Percentiles rank a stretch among this genome's conserved stretches.
phyloP scores from a whole-genome alignment of 352 stramenopile genomes.

The Sclerospora graminicola region DNA sequence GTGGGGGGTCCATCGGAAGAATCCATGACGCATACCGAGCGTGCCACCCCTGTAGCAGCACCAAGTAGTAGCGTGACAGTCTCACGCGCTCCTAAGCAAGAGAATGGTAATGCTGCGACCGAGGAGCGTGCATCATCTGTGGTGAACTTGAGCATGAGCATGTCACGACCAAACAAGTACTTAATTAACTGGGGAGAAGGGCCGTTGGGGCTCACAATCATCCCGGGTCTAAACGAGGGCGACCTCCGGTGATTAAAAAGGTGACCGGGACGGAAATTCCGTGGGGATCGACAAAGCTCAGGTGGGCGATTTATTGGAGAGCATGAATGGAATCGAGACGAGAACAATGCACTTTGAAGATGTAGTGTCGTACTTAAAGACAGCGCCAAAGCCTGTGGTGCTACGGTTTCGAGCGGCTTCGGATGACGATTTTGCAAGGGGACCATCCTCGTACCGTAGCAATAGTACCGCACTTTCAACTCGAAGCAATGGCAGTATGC shows the following conservation, averaged over 20 bases:
- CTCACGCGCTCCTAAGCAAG: conserved; percentile 15
- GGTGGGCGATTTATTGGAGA: conserved; percentile 71
- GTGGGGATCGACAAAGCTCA: conserved; percentile 74
- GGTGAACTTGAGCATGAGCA: conserved; percentile 37
- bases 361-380: conserved; percentile 76
- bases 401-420: conserved; percentile 49
- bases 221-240: conserved; percentile 63
- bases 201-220: conserved; percentile 76
- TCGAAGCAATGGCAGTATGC: conserved; percentile 14
- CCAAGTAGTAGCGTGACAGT: conserved; percentile 16
- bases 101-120: conserved; percentile 4
- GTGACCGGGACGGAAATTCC: conserved; percentile 77
- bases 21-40: conserved; percentile 9
- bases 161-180: conserved; percentile 60
- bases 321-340: conserved; percentile 68
- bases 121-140: conserved; percentile 20
- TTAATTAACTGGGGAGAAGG: conserved; percentile 73
- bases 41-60: conserved; percentile 3
- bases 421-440: conserved; percentile 22
- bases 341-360: conserved; percentile 70
- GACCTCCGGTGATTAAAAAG: conserved; percentile 83
- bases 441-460: conserved; percentile 20
- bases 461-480: conserved; percentile 23
- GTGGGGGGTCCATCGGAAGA: conserved; percentile 46
- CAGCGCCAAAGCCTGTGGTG: conserved; percentile 64